Percentiles rank a stretch among this genome's conserved stretches.
phyloP scores from a whole-genome alignment of 2,329 filamentous ascomycete genomes.

The Colletotrichum neosansevieriae region DNA sequence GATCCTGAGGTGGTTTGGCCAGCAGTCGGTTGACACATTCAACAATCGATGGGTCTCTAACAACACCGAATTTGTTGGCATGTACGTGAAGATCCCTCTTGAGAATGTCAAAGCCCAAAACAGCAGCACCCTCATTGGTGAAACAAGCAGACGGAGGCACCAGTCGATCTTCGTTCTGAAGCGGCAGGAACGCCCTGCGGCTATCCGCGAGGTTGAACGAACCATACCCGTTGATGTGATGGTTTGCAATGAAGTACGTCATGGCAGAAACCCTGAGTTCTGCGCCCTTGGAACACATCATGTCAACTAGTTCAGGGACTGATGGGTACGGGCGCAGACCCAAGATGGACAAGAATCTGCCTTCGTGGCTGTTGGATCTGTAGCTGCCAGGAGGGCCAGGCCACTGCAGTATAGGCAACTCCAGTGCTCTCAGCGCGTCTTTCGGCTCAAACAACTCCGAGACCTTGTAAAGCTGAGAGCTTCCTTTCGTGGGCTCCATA shows the following conservation, averaged over 20 bases:
- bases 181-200: slow-evolving; percentile 75
- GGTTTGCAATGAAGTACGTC: slow-evolving; percentile 85
- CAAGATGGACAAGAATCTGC: slow-evolving; percentile 77
- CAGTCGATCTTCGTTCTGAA: slow-evolving; percentile 74
- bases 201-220: slow-evolving; percentile 69
- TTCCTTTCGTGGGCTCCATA: slow-evolving; percentile 65
- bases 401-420: slow-evolving; percentile 85
- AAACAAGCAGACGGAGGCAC: slow-evolving; percentile 84
- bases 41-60: slow-evolving; percentile 81
- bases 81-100: slow-evolving; percentile 81
- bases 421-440: slow-evolving; percentile 74
- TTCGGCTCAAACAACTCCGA: slow-evolving; percentile 87
- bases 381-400: slow-evolving; percentile 74
- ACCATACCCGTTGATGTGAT: slow-evolving; percentile 81
- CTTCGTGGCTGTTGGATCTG: slow-evolving; percentile 75
- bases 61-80: slow-evolving; percentile 81
- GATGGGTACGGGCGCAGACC: slow-evolving; percentile 80
- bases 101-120: slow-evolving; percentile 86
- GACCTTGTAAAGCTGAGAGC: slow-evolving; percentile 73
- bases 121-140: slow-evolving; percentile 79
- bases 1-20: slow-evolving; percentile 76
- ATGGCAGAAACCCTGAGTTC: slow-evolving; percentile 76
- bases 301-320: slow-evolving; percentile 79
- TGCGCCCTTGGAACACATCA: slow-evolving; percentile 76
- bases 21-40: slow-evolving; percentile 82